Evolutionary conservation across 2,329 filamentous ascomycete genomes (phyloP).

Genomic region (Neonectria faginata): DNA sequence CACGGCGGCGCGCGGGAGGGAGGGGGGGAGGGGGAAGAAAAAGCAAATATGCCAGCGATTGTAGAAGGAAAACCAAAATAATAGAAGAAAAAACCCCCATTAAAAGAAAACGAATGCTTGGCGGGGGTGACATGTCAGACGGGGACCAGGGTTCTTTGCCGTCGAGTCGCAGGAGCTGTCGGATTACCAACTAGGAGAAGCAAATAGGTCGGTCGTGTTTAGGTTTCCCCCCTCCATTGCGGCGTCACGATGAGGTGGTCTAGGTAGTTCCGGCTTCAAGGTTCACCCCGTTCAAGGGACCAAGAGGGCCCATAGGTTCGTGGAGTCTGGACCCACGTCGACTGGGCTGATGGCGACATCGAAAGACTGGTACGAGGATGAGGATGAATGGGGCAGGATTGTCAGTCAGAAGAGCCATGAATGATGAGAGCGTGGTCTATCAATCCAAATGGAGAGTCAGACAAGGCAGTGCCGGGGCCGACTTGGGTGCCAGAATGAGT

Average conservation of each 20-base stretch:
- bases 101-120: conserved; percentile 26
- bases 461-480: conserved; percentile 19
- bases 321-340: conserved; percentile 30
- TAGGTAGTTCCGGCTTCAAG: conserved; percentile 28
- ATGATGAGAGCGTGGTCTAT: conserved; percentile 2
- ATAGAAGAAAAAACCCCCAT: conserved; percentile 22
- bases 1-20: conserved; percentile 22
- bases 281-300: conserved; percentile 29
- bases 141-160: conserved; percentile 18
- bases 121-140: conserved; percentile 28
- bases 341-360: conserved; percentile 30
- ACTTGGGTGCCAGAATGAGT: conserved; percentile 23
- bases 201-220: conserved; percentile 28
- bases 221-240: conserved; percentile 24
- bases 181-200: conserved; percentile 31
- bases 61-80: conserved; percentile 11
- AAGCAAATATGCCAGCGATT: conserved; percentile 25
- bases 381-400: conserved; percentile 15
- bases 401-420: conserved; percentile 4
- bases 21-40: conserved; percentile 16
- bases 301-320: conserved; percentile 24
- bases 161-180: conserved; percentile 22
- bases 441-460: conserved; percentile 7
- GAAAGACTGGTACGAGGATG: conserved; percentile 20
- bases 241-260: conserved; percentile 23